Evolutionary conservation across 2,329 filamentous ascomycete species (phyloP), one percentile per base, ranked within the genome.

Genomic region (Fusarium piperis): DNA sequence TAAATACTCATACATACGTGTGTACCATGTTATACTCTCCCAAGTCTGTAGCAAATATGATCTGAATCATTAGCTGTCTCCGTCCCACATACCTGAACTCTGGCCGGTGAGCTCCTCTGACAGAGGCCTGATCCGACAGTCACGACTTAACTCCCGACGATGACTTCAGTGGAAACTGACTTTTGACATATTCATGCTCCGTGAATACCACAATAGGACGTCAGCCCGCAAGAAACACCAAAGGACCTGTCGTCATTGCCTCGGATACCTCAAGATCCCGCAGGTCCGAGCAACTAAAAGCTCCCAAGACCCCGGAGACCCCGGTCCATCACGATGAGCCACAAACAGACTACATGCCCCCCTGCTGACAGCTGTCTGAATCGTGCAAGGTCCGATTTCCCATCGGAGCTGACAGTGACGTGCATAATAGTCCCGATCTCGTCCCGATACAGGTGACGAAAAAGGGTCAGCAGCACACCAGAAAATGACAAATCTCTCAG

Each of bases 251-350:
- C 44, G 36, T 62, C 55, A 58, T 28, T 41, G 3, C 16, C 44
- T 48, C 44, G 44, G 44, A 30, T 35, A 15, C 30, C 30, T 57
- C 32, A 62, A 33, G 56, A 38, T 51, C 20, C 36, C 51, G 16
- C 20, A 41, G 6, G 59, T 44, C 56, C 51, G 41, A 65, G 57
- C 44, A 3, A 58, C 35, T 20, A 16, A 51, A 15, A 5, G 46
- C 18, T 41, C 30, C 36, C 15, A 33, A 9, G 20, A 62, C 60
- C 18, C 36, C 61, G 51, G 30, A 71, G 41, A 23, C 38, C 55
- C 51, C n/a, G 41, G 38, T 30, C 52, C 65, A 39, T 51, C 68
- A 71, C 26, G 16, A 56, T 3, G 46, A 65, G 36, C 62, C 68
- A 71, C 33, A 16, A 16, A 59, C 46, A 30, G 30, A 64, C 52